These are phyloP conservation scores for Mycosarcoma mackinlayi DNA, from an alignment of 1,284 basidiomycete genomes.

Conservation along the genomic window DNA sequence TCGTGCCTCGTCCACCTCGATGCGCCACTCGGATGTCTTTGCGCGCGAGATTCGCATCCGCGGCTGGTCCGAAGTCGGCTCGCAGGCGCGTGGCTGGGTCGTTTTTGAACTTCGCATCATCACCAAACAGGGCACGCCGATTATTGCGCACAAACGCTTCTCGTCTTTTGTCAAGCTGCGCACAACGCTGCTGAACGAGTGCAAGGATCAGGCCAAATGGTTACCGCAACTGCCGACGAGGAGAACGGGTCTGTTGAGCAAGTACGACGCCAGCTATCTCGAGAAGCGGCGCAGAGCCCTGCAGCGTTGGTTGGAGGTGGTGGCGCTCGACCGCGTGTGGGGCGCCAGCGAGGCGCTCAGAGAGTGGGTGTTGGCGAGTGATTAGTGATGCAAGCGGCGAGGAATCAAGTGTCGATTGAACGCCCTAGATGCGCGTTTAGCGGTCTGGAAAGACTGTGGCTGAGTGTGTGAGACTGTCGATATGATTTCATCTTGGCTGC, in stretches of 20 bases:
- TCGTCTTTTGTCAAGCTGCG: slow-evolving; percentile 49
- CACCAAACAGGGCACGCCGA: slow-evolving; percentile 49
- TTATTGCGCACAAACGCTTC: slow-evolving; percentile 47
- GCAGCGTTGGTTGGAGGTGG: slow-evolving; percentile 57
- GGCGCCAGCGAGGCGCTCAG: slow-evolving; percentile 36
- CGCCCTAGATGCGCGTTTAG: not conserved
- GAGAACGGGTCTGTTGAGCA: slow-evolving; percentile 51
- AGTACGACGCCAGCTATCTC: slow-evolving; percentile 57
- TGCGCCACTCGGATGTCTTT: slow-evolving; percentile 27
- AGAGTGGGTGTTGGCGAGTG: slow-evolving; percentile 54
- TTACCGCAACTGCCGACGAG: slow-evolving; percentile 53
- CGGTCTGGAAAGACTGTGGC: not conserved
- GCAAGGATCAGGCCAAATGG: slow-evolving; percentile 34
- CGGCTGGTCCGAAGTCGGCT: slow-evolving; percentile 60
- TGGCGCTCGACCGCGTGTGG: slow-evolving; percentile 57
- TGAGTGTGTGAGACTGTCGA: no score
- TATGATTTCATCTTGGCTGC: no score
- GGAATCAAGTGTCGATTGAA: no score
- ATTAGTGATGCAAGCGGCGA: slow-evolving; percentile 8
- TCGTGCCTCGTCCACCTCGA: slow-evolving; percentile 9
- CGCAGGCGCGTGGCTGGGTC: slow-evolving; percentile 57
- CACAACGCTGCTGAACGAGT: slow-evolving; percentile 22
- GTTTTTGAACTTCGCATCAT: slow-evolving; percentile 56
- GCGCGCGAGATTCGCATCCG: slow-evolving; percentile 54
- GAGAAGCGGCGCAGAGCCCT: slow-evolving; percentile 56